phyloP scores from a whole-genome alignment of 2,329 filamentous ascomycete species.

The Massarina eburnea region DNA sequence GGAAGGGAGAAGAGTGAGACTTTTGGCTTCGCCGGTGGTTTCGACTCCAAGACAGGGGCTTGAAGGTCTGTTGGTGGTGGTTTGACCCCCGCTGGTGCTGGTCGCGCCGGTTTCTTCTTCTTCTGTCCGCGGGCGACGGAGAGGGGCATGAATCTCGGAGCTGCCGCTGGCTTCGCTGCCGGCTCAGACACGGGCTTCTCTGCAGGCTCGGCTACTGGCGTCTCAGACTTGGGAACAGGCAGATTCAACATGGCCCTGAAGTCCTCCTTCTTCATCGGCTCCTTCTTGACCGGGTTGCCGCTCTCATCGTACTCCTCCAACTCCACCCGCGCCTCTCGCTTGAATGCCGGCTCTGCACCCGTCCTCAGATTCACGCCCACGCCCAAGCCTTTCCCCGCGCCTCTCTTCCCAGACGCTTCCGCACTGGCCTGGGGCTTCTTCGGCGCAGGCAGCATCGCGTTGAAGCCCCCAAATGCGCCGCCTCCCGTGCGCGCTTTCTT shows the following conservation, averaged over 20 bases:
- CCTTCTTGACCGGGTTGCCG: conserved; percentile 32
- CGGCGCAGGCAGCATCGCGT: conserved; percentile 81
- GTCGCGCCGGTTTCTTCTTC: conserved; percentile 49
- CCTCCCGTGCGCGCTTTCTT: conserved; percentile 69
- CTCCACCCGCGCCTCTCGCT: conserved; percentile 56
- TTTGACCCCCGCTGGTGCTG: conserved; percentile 6
- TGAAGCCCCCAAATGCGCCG: conserved; percentile 77
- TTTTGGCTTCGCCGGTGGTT: conserved; percentile 55
- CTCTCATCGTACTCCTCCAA: conserved; percentile 39
- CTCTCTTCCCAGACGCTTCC: conserved; percentile 33
- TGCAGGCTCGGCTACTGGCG: conserved; percentile 21
- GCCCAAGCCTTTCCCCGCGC: conserved; percentile 44
- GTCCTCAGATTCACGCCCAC: conserved; percentile 77
- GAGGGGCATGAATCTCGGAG: conserved; percentile 82
- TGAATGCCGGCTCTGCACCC: conserved; percentile 79
- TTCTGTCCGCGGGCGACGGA: conserved; percentile 76
- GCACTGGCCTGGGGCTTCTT: conserved; percentile 56
- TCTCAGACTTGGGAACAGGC: conserved; percentile 28
- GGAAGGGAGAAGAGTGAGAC: conserved; percentile 71
- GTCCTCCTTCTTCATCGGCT: conserved; percentile 32
- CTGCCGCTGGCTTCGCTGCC: conserved; percentile 71
- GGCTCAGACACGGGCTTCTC: conserved; percentile 44
- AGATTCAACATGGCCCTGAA: conserved; percentile 40
- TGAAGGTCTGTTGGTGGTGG: conserved; percentile 7
- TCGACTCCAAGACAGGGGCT: conserved; percentile 18